Conservation (phyloP, 2,329 filamentous ascomycete species). For the Penicillium sp. region DNA sequence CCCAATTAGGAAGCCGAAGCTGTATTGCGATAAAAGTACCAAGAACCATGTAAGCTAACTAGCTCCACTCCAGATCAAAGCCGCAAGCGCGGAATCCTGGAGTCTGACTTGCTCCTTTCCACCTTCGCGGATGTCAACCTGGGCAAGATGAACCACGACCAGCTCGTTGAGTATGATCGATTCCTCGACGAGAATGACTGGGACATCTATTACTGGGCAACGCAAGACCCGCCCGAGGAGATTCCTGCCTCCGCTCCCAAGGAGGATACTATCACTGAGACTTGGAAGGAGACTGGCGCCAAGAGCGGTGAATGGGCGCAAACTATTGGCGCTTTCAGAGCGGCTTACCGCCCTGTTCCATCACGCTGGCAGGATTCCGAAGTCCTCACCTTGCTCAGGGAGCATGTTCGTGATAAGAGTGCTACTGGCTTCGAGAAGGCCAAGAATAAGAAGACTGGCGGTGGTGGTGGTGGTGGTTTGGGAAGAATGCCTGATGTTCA, state of each 20-base stretch:
- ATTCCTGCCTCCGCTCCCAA: slow-evolving; percentile 50
- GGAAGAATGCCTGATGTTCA: slow-evolving; percentile 52
- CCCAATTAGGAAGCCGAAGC: neutral
- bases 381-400: slow-evolving; percentile 71
- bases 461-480: slow-evolving; percentile 37
- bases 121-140: slow-evolving; percentile 88
- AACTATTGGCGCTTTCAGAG: slow-evolving; percentile 90
- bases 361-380: slow-evolving; percentile 79
- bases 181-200: slow-evolving; percentile 99
- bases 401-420: slow-evolving; percentile 73
- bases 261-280: slow-evolving; percentile 42
- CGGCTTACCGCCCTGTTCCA: slow-evolving; percentile 88
- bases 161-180: slow-evolving; percentile 80
- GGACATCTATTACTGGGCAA: slow-evolving; percentile 99
- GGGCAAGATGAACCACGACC: slow-evolving; percentile 65
- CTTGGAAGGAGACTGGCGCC: slow-evolving; percentile 53
- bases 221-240: slow-evolving; percentile 64
- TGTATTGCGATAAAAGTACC: neutral
- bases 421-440: slow-evolving; percentile 48
- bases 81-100: slow-evolving; percentile 91
- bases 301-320: slow-evolving; percentile 87
- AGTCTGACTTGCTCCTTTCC: slow-evolving; percentile 91
- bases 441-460: slow-evolving; percentile 38
- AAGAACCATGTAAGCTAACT: slow-evolving; percentile 8
- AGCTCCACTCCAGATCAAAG: slow-evolving; percentile 70